A percentile compares a stretch with the other conserved stretches of the same genome.
phyloP scores from a whole-genome alignment of 208 protist genomes.

The Leishmania amazonensis region DNA sequence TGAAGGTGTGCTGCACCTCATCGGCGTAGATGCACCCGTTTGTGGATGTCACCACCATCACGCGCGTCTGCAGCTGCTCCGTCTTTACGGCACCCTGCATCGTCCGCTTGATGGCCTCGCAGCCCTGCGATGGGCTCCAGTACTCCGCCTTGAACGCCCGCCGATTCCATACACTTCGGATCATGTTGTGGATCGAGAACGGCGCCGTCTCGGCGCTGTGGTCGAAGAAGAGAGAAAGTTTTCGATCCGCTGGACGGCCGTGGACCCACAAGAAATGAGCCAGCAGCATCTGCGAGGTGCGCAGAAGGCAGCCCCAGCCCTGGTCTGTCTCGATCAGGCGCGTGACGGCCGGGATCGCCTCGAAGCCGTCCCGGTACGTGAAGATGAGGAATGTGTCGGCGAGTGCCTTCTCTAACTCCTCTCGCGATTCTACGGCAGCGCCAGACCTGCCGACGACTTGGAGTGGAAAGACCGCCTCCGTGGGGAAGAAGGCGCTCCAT shows the following conservation, averaged over 20 bases:
- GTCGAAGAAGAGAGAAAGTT: constrained; percentile 58
- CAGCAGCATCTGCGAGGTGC: constrained; percentile 83
- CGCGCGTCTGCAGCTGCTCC: constrained; percentile 32
- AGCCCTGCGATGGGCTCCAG: constrained; percentile 79
- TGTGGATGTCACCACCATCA: constrained; percentile 46
- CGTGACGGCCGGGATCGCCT: constrained; percentile 35
- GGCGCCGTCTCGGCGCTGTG: constrained; percentile 34
- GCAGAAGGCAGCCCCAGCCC: constrained; percentile 85
- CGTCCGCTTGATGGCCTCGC: constrained; percentile 59
- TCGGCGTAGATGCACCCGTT: constrained; percentile 47
- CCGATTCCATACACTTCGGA: constrained; percentile 36
- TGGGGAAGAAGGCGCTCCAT: constrained; percentile 47
- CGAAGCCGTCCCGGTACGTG: constrained; percentile 77
- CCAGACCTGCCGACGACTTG: constrained; percentile 37
- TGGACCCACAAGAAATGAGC: constrained; percentile 63
- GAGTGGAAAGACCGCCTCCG: constrained; percentile 33
- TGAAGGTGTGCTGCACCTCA: constrained; percentile 45
- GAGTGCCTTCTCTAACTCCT: constrained; percentile 49
- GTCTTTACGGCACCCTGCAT: constrained; percentile 43
- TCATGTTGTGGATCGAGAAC: constrained; percentile 77
- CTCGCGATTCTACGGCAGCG: constrained; percentile 22
- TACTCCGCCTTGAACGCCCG: constrained; percentile 60
- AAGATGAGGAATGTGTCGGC: constrained; percentile 54
- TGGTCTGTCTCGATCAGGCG: constrained; percentile 51
- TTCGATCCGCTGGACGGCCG: constrained; percentile 31